Evolutionary conservation across 495 filamentous ascomycete genomes (phyloP), one percentile per base, ranked within the genome.

Genomic region (Hypoxylon fuscum): DNA sequence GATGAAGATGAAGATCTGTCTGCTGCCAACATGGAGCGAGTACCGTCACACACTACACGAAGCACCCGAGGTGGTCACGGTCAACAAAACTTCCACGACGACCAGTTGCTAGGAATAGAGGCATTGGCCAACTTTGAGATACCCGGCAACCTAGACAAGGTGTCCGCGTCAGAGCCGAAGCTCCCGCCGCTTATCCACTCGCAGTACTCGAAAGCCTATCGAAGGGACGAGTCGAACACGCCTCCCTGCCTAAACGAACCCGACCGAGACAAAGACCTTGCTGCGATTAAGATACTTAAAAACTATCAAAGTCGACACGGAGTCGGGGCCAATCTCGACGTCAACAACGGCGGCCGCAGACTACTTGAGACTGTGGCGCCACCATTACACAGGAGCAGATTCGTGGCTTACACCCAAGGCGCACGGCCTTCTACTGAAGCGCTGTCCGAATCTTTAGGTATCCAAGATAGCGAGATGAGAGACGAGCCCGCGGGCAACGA

Each of bases 41-140:
- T 88, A 14, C 83, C 84, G 23, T 90, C 88, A 34, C 89, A 92
- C 62, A 84, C 86, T 12, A 93, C 90, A 9, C 85, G 90, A 10
- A 91, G 88, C 45, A 90, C 86, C 3, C 83, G 87, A 27, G 82
- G 79, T 10, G 86, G 79, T 34, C 81, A 82, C 50, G 80, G 78
- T 38, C 73, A 75, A 45, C 75, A 75, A n/a, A 85, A 83, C 43
- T 79, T 88, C 37, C 76, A 79, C 35, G 79, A 81, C 52, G 78
- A 82, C 47, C 78, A 76, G 56, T 58, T 79, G 27, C 70, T 78
- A 41, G 82, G 86, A 32, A 77, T 90, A 55, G 86, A 88, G 48
- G 84, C 84, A 23, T 73, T 90, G 12, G 80, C 85, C 12, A 88
- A 87, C 56, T 85, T 89, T 47, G 81, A 83, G 46, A 77, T 85